Percentiles rank a stretch among this genome's conserved stretches.
Conservation (phyloP, 495 filamentous ascomycete genomes). For the Entonaema liquescens region DNA sequence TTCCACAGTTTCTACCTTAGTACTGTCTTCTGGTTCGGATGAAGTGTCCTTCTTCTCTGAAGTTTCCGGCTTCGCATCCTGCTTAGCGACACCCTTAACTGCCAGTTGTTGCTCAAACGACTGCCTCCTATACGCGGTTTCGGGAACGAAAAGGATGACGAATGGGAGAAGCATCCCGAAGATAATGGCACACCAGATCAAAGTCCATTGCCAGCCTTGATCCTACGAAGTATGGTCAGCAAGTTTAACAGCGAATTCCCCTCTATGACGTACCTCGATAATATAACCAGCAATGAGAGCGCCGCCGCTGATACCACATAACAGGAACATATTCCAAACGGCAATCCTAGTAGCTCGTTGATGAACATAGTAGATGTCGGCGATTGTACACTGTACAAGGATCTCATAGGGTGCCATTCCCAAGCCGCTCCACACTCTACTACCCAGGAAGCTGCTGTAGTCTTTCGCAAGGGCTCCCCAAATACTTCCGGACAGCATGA, state of each 20-base stretch:
- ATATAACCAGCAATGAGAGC: conserved; percentile 63
- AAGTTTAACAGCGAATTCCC: conserved; percentile 11
- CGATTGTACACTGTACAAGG: conserved; percentile 64
- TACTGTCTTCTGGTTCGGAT: conserved; percentile 30
- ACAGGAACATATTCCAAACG: conserved; percentile 69
- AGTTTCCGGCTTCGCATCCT: conserved; percentile 37
- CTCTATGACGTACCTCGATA: conserved; percentile 44
- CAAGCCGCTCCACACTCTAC: conserved; percentile 58
- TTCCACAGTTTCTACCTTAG: conserved; percentile 34
- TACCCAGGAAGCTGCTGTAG: conserved; percentile 65
- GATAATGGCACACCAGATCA: conserved; percentile 63
- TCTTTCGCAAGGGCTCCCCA: conserved; percentile 67
- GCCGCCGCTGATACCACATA: conserved; percentile 61
- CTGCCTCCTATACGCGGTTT: conserved; percentile 60
- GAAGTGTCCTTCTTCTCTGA: conserved; percentile 41
- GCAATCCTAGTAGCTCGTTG: conserved; percentile 71
- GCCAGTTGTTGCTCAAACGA: conserved; percentile 39
- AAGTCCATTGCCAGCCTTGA: conserved; percentile 64
- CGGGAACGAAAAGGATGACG: conserved; percentile 61
- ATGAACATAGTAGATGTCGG: conserved; percentile 70
- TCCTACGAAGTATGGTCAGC: conserved; percentile 42
- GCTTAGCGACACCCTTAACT: conserved; percentile 28
- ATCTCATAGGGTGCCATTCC: conserved; percentile 68
- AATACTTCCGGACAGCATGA: conserved; percentile 66
- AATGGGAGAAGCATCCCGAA: conserved; percentile 59